Conservation (phyloP, 2,329 filamentous ascomycete species). For the Chaetomium globosum region DNA sequence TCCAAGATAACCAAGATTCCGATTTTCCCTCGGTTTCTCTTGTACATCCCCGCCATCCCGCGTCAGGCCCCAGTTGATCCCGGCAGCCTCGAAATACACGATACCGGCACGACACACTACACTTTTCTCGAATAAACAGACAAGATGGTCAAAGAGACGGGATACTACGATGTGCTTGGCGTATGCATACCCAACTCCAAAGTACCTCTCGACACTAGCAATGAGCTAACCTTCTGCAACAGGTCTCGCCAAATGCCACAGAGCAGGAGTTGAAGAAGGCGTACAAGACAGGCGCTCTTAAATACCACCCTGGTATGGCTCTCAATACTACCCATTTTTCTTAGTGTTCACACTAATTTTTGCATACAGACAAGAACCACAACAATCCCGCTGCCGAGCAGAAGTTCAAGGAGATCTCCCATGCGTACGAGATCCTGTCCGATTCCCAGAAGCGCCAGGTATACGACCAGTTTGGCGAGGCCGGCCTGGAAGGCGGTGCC, state of each 20-base stretch:
- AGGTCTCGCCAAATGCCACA: conserved; percentile 78
- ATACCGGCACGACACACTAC: conserved; percentile 2
- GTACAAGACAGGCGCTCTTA: conserved; percentile 81
- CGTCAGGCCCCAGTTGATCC: conserved; percentile 22
- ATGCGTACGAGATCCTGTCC: conserved; percentile 92
- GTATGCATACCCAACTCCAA: conserved; percentile 51
- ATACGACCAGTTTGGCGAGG: conserved; percentile 98
- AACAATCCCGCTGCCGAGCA: conserved; percentile 91
- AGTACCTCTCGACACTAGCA: conserved; percentile 8
- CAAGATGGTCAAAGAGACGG: conserved; percentile 44
- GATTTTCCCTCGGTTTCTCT: not conserved
- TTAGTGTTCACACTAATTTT: conserved; percentile 13
- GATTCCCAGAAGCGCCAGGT: conserved; percentile 87
- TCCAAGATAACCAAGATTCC: not conserved
- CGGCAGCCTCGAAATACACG: conserved; percentile 8
- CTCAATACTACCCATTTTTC: not conserved
- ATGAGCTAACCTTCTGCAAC: conserved; percentile 25
- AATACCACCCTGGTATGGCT: conserved; percentile 76
- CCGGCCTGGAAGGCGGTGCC: conserved; percentile 87
- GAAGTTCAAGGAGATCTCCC: conserved; percentile 97
- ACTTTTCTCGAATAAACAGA: conserved; percentile 18
- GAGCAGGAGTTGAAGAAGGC: conserved; percentile 89
- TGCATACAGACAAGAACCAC: conserved; percentile 81
- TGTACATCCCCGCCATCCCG: not conserved
- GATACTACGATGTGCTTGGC: conserved; percentile 74